Percentiles rank a stretch among this genome's conserved stretches.
These are phyloP conservation scores for Medicago ruthenica DNA, from an alignment of 306 rosid genomes.

Conservation along the genomic window DNA sequence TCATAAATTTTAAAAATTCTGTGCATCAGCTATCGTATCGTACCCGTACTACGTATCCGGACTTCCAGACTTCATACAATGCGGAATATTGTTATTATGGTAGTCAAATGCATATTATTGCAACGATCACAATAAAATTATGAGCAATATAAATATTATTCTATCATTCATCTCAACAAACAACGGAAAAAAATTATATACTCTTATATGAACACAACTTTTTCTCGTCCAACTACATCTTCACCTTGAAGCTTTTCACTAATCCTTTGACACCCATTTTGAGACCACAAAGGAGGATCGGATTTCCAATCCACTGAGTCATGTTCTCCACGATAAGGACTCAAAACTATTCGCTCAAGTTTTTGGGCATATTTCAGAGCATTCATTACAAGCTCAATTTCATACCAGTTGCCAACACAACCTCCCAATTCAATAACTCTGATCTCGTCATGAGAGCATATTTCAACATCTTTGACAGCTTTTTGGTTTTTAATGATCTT, in stretches of 20 bases:
- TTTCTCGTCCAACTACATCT: neutral
- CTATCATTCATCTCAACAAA: too few relatives aligned
- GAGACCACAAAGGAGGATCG: neutral
- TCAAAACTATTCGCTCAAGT: slow-evolving; percentile 14
- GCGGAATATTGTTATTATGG: too few relatives aligned
- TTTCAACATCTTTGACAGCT: neutral
- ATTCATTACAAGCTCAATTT: neutral
- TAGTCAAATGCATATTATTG: too few relatives aligned
- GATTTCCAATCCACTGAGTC: neutral
- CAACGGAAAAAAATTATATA: too few relatives aligned
- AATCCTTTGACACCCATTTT: neutral
- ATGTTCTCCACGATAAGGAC: neutral
- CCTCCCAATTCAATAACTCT: slow-evolving; percentile 11
- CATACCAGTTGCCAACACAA: slow-evolving; percentile 6
- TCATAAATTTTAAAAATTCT: too few relatives aligned
- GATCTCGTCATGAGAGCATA: neutral
- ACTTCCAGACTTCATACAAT: too few relatives aligned
- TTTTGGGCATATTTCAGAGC: neutral
- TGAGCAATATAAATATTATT: too few relatives aligned
- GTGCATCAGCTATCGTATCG: too few relatives aligned
- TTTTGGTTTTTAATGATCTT: neutral
- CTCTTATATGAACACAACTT: neutral
- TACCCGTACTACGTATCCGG: too few relatives aligned
- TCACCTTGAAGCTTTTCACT: neutral
- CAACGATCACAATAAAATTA: too few relatives aligned